Conservation (phyloP, 1,284 basidiomycete genomes). For the Ganoderma sinense region DNA sequence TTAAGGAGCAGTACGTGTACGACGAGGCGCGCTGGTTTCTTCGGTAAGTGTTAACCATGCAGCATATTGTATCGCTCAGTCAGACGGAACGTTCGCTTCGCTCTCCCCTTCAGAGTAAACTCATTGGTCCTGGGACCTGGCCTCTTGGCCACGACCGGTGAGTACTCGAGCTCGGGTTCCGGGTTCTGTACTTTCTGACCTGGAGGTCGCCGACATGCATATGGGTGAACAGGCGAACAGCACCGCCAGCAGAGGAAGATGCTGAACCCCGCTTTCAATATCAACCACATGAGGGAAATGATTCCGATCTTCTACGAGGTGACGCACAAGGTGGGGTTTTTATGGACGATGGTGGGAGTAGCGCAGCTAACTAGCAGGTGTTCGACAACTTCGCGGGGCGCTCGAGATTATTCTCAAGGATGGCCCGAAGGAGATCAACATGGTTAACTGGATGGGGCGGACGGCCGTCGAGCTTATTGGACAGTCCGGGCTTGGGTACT, state of each 20-base stretch:
- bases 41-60: slow-evolving; percentile 7
- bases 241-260: slow-evolving; percentile 26
- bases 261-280: slow-evolving; percentile 21
- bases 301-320: slow-evolving; percentile 19
- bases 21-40: slow-evolving; percentile 31
- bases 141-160: slow-evolving; percentile 15
- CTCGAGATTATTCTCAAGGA: not conserved
- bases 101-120: slow-evolving; percentile 5
- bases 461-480: slow-evolving; percentile 32
- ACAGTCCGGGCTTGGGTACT: slow-evolving; percentile 30
- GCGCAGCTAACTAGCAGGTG: not conserved
- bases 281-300: slow-evolving; percentile 23
- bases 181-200: not conserved
- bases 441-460: slow-evolving; percentile 31
- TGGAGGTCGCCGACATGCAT: no score
- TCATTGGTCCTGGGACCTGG: slow-evolving; percentile 14
- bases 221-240: slow-evolving; percentile 7
- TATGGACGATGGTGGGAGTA: no score
- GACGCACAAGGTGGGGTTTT: slow-evolving; percentile 8
- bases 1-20: slow-evolving; percentile 43
- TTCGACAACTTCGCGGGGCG: slow-evolving; percentile 15
- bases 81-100: not conserved
- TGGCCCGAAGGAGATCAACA: slow-evolving; percentile 23
- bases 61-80: no score
- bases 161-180: not conserved